These are phyloP conservation scores for Beauveria brongniartii DNA, from an alignment of 2,329 filamentous ascomycete genomes.

Conservation along the genomic window DNA sequence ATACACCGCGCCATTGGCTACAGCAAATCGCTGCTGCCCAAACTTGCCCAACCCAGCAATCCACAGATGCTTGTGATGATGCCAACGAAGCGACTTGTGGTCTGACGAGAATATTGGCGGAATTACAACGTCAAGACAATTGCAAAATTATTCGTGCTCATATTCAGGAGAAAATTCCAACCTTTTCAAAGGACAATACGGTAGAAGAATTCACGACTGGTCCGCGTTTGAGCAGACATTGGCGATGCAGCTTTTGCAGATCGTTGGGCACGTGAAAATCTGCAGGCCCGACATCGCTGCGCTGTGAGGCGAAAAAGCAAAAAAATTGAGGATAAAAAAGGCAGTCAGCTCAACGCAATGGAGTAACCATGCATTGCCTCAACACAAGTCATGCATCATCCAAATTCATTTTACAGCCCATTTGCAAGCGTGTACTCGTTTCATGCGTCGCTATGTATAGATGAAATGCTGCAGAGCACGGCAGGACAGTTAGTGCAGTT, in stretches of 20 bases:
- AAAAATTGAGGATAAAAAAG: not conserved
- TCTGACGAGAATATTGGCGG: too few species aligned
- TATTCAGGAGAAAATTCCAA: too few species aligned
- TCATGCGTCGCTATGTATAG: slow-evolving; percentile 11
- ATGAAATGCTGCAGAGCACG: not conserved
- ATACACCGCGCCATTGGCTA: slow-evolving; percentile 2
- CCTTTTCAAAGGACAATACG: not conserved
- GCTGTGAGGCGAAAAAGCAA: not conserved
- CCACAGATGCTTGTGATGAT: not conserved
- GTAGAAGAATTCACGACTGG: not conserved
- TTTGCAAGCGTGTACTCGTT: not conserved
- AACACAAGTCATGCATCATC: not conserved
- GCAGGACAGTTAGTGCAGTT: slow-evolving; percentile 19
- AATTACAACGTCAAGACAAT: not conserved
- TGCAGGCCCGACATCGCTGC: not conserved
- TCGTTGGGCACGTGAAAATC: too few species aligned
- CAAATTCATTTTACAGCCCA: not conserved
- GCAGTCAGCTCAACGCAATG: too few species aligned
- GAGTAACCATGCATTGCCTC: not conserved
- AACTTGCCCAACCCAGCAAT: not conserved
- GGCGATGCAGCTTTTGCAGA: not conserved
- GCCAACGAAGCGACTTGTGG: not conserved
- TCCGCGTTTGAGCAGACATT: not conserved
- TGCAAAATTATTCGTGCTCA: too few species aligned
- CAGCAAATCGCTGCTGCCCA: slow-evolving; percentile 1